These are phyloP conservation scores for Hippophae gyantsensis DNA, from an alignment of 306 rosid species.

Conservation along the genomic window DNA sequence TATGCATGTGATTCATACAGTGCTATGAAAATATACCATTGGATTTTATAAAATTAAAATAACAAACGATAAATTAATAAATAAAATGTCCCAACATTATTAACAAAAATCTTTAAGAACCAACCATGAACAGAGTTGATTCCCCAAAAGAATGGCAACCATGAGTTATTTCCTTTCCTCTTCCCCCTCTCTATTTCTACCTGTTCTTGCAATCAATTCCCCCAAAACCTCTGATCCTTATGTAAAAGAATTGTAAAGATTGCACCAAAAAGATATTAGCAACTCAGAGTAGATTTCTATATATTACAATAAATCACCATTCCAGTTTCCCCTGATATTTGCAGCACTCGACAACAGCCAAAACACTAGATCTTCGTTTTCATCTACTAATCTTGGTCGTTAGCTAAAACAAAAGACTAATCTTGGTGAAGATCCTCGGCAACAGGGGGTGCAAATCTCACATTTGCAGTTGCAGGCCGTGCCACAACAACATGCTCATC, in stretches of 20 bases:
- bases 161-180: too few relatives aligned
- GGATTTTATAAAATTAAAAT: too few relatives aligned
- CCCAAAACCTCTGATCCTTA: too few relatives aligned
- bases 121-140: too few relatives aligned
- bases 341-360: slow-evolving; percentile 14
- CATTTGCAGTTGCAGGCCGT: slow-evolving; percentile 53
- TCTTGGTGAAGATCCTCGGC: slow-evolving; percentile 54
- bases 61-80: too few relatives aligned
- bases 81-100: too few relatives aligned
- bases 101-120: too few relatives aligned
- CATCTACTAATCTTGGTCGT: slow-evolving; percentile 1
- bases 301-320: slow-evolving; percentile 34
- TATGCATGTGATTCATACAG: too few relatives aligned
- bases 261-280: slow-evolving; percentile 23
- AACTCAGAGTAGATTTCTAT: slow-evolving; percentile 15
- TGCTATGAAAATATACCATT: too few relatives aligned
- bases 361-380: neutral
- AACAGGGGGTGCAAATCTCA: slow-evolving; percentile 77
- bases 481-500: slow-evolving; percentile 86
- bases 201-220: too few relatives aligned
- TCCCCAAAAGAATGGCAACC: too few relatives aligned
- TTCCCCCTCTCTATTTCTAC: too few relatives aligned
- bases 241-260: slow-evolving; percentile 14
- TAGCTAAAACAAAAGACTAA: slow-evolving; percentile 12
- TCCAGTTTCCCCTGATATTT: slow-evolving; percentile 11